phyloP scores from a whole-genome alignment of 768 basidiomycete species.

The Mycena indigotica region DNA sequence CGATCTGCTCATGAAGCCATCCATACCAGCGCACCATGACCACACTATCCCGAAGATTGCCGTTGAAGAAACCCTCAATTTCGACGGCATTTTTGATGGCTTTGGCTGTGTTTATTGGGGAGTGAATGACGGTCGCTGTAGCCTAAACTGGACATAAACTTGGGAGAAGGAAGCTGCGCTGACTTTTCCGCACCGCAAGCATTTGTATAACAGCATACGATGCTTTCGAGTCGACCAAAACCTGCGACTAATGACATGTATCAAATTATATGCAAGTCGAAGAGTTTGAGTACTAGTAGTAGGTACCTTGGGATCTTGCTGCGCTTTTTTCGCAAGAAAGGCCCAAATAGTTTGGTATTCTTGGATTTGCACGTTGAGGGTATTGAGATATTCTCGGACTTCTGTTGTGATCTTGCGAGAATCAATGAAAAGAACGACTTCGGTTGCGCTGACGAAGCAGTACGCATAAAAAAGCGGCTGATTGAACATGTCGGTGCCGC shows the following conservation, averaged over 20 bases:
- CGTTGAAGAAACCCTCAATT: constrained; percentile 66
- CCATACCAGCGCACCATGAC: constrained; percentile 55
- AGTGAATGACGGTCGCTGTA: constrained; percentile 34
- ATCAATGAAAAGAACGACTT: constrained; percentile 57
- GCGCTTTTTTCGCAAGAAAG: constrained; percentile 48
- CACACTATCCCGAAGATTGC: constrained; percentile 68
- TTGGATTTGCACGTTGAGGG: constrained; percentile 47
- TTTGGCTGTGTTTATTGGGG: constrained; percentile 61
- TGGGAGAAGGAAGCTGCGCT: background rate
- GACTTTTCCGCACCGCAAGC: constrained; percentile 13
- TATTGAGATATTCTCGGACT: constrained; percentile 43
- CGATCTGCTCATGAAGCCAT: constrained; percentile 22
- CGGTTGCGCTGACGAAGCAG: constrained; percentile 52
- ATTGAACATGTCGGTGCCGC: constrained; percentile 74
- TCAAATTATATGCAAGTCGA: too few species aligned
- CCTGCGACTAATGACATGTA: constrained; percentile 40
- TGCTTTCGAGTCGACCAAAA: constrained; percentile 61
- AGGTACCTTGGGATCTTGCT: constrained; percentile 58
- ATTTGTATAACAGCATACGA: constrained; percentile 61
- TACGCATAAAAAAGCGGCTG: constrained; percentile 70
- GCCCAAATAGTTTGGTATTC: constrained; percentile 55
- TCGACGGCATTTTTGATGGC: constrained; percentile 61
- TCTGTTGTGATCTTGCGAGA: constrained; percentile 45
- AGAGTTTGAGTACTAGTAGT: too few species aligned
- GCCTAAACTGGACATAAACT: constrained; percentile 39